A percentile compares a stretch with the other conserved stretches of the same genome.
Conservation (phyloP, 495 filamentous ascomycete genomes). For the Aspergillus conjunctus region DNA sequence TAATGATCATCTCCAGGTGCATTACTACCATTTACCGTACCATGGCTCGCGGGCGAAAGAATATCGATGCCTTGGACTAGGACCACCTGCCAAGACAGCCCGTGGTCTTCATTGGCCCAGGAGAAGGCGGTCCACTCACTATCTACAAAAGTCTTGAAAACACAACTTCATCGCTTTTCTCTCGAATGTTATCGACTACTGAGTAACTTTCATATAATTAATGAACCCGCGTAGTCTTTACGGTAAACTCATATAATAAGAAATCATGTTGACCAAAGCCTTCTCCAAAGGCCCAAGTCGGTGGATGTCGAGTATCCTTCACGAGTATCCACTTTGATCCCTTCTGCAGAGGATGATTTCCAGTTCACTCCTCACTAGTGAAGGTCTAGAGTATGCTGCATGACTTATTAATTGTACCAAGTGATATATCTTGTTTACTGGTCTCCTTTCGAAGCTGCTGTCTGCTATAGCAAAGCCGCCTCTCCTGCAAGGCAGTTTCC, state of each 20-base stretch:
- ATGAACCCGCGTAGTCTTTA: background rate
- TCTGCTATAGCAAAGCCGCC: too few species aligned
- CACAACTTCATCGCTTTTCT: background rate
- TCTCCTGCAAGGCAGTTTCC: background rate
- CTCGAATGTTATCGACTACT: too few species aligned
- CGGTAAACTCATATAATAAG: too few species aligned
- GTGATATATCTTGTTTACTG: too few species aligned
- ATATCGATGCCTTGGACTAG: conserved; percentile 27
- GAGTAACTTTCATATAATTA: background rate
- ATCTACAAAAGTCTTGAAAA: background rate
- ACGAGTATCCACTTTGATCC: background rate
- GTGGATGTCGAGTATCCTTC: background rate
- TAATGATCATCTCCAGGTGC: background rate
- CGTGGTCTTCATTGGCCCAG: background rate
- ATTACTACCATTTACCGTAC: conserved; percentile 13
- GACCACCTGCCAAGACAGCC: conserved; percentile 14
- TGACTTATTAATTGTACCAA: too few species aligned
- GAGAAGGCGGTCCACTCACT: background rate
- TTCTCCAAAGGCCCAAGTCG: background rate
- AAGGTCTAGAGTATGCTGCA: too few species aligned
- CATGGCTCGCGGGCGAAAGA: conserved; percentile 12
- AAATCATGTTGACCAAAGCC: background rate
- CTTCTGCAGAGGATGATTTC: background rate
- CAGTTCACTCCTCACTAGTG: background rate
- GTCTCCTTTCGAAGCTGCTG: too few species aligned